A percentile compares a stretch with the other conserved stretches of the same genome.
These are phyloP conservation scores for Epichloe sibirici DNA, from an alignment of 2,329 filamentous ascomycete species.

Conservation along the genomic window DNA sequence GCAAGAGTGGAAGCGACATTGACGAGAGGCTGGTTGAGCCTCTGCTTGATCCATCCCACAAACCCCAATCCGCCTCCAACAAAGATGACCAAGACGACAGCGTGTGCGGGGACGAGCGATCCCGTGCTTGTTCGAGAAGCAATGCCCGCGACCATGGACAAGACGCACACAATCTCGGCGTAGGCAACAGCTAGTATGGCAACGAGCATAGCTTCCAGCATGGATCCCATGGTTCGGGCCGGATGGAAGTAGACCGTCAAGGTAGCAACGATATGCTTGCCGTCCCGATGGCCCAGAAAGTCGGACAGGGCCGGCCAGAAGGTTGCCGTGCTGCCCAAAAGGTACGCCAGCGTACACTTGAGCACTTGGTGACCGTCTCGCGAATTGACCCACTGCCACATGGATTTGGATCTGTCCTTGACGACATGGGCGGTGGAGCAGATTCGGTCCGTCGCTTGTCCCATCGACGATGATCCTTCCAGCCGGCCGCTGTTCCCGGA, in stretches of 20 bases:
- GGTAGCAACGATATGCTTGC: conserved; percentile 88
- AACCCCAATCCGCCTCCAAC: conserved; percentile 79
- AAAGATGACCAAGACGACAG: conserved; percentile 68
- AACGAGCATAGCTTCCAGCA: conserved; percentile 74
- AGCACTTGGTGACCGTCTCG: conserved; percentile 68
- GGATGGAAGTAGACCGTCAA: conserved; percentile 94
- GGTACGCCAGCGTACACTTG: conserved; percentile 84
- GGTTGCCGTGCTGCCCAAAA: conserved; percentile 75
- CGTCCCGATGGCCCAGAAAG: conserved; percentile 71
- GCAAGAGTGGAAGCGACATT: conserved; percentile 78
- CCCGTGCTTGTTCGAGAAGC: conserved; percentile 59
- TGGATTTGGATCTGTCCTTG: conserved; percentile 23
- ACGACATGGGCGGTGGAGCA: conserved; percentile 4
- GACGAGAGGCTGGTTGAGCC: conserved; percentile 63
- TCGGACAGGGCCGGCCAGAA: conserved; percentile 63
- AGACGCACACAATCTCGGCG: conserved; percentile 52
- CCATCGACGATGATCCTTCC: conserved; percentile 10
- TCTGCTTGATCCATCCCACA: conserved; percentile 78
- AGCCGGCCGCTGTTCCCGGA: conserved; percentile 15
- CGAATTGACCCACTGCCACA: conserved; percentile 53
- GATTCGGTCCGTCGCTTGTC: conserved; percentile 8
- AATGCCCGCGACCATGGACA: conserved; percentile 81
- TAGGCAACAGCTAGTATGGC: conserved; percentile 71
- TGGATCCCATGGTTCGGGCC: conserved; percentile 72
- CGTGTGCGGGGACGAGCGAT: conserved; percentile 60